Evolutionary conservation across 345 rosid species (phyloP), one percentile per base, ranked within the genome.

Genomic region (Erodium maritimum): DNA sequence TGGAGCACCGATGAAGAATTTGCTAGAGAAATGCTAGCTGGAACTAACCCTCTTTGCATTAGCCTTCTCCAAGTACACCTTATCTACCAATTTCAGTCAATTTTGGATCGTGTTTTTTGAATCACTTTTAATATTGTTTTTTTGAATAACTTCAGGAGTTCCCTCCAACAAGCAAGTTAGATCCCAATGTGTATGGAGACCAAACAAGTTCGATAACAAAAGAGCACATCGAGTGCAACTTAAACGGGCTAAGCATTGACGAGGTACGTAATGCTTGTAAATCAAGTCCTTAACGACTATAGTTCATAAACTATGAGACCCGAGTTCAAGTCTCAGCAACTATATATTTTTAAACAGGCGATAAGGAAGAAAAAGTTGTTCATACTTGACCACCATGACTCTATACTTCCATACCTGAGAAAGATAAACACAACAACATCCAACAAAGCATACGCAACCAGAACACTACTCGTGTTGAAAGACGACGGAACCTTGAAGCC

Each of bases 1-100:
- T 81, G 81, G 86, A 78, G 82, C 67, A 75, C 86, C 5, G 81
- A 81, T 59, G 83, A 78, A 71, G 86, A 81, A 69, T 81, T 81
- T 66, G 86, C 54, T 11, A 59, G 83, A 68, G 86, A 81, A 65
- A 81, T 29, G 37, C 37, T 29, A 29, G 37, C 5, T 11, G 37
- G 5, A 29, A 29, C 37, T 29, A 29, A 29, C 5, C 37, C 37
- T 29, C 37, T 29, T 29, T 29, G 37, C 37, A 4, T 29, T 4
- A 29, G 2, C 37, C 37, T 29, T 29, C 37, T 29, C 37, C 37
- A 3, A 3, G 37, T 29, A 0, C 37, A 11, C 9, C 9, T 11
- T 5, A 29, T 29, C 37, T 29, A 5, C n/a, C 4, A 11, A 29
- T 29, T 29, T 3, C 4, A 29, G 4, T 29, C 1, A 29, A 1